Base-by-base conservation (phyloP, 768 basidiomycete genomes). In the Polyporus arcularius region DNA sequence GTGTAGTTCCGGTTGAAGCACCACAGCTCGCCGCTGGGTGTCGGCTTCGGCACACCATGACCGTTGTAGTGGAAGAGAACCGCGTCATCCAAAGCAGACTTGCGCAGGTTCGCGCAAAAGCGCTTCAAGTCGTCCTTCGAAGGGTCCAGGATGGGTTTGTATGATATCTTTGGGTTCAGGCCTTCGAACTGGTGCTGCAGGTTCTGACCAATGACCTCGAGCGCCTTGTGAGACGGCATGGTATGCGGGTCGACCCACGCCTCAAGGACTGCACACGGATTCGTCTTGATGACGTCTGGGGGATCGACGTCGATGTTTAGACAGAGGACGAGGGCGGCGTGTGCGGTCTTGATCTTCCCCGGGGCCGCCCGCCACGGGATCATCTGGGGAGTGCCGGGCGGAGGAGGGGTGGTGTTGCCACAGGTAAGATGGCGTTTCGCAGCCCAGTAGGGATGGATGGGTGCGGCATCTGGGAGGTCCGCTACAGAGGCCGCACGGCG, bases 51-150 rank as follows among this genome's bases (percentile, higher is more conserved):
- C 21, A 99, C 97, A 26, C 97, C 97, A 63, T 98, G 97, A 3
- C 97, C 97, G 65, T 98, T 99, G 76, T 98, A 99, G 75, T 98
- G 94, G 75, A 98, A 96, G 31, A 98, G 79, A 7, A 94, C 88
- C 2, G 97, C 88, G 70, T 99, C 97, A 40, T 95, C 91, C 72
- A 94, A 94, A 1, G 96, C 95, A 52, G 88, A 85, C 68, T 90
- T 92, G 57, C 97, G 87, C 42, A 96, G 75, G 21, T 82, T 86
- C 58, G 86, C 80, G 69, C 94, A 97, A 65, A 94, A 91, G 57
- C 90, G 87, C 70, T 90, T 90, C 41, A 96, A 81, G 67, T 98
- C 96, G 68, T 98, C 96, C 63, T 94, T 87, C 1, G 93, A 93
- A 9, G 97, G 97, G 73, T 99, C 97, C 39, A 97, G 82, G 66